Evolutionary conservation across 306 rosid genomes (phyloP).

Genomic region (Astragalus membranaceus): DNA sequence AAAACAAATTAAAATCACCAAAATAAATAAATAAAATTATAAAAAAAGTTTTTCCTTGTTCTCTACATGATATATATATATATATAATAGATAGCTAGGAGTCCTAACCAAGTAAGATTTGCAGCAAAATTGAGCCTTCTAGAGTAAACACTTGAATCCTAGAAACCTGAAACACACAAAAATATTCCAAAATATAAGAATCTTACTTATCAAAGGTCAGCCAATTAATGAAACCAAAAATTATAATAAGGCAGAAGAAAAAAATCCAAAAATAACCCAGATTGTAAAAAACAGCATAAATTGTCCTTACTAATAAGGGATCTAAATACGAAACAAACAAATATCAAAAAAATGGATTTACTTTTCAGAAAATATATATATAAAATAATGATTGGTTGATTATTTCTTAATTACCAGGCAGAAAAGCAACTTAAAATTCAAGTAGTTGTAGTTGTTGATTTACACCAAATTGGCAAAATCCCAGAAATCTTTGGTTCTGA

Average conservation of each 20-base stretch:
- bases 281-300: background rate
- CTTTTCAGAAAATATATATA: background rate
- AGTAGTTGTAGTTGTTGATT: background rate
- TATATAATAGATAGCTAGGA: no score
- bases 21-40: background rate
- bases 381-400: background rate
- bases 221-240: background rate
- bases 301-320: background rate
- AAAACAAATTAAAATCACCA: background rate
- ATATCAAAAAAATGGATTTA: background rate
- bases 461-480: constrained; percentile 27
- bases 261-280: background rate
- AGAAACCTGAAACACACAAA: background rate
- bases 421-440: background rate
- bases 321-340: background rate
- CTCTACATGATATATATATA: no score
- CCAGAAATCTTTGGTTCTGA: constrained; percentile 23
- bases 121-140: background rate
- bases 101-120: no score
- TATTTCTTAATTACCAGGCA: constrained; percentile 14
- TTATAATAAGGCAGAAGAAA: background rate
- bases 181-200: constrained; percentile 6
- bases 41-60: background rate
- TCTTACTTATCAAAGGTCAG: background rate
- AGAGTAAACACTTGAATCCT: background rate